Conservation (phyloP, 805 yeast species). For the Starmerella ratchasimensis region DNA sequence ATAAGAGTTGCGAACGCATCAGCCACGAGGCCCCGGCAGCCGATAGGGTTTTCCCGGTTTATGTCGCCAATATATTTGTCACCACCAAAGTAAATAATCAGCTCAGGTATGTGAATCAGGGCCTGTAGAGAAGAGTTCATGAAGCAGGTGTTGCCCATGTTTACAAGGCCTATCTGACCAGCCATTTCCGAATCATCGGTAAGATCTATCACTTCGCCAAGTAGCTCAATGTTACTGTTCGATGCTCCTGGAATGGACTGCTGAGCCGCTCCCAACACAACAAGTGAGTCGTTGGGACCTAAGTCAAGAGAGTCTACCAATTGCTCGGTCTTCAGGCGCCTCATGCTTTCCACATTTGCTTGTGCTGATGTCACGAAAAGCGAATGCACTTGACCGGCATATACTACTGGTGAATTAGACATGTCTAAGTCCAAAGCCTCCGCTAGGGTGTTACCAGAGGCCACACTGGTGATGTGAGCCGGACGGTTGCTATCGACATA, state of each 20-base stretch:
- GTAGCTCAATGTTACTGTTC: too few species aligned
- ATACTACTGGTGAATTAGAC: too few species aligned
- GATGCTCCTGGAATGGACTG: too few species aligned
- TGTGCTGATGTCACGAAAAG: too few species aligned
- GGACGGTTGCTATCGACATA: constrained; percentile 4
- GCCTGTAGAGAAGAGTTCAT: constrained; percentile 84
- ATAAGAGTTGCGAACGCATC: constrained; percentile 55
- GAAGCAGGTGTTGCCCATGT: constrained; percentile 92
- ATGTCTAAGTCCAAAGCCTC: constrained; percentile 1
- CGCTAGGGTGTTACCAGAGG: not conserved
- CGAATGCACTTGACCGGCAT: too few species aligned
- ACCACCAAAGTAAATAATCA: constrained; percentile 54
- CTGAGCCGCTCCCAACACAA: too few species aligned
- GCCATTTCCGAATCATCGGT: too few species aligned
- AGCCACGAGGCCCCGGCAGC: constrained; percentile 74
- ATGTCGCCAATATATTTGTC: constrained; percentile 50
- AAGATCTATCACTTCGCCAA: too few species aligned
- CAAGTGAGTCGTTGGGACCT: too few species aligned
- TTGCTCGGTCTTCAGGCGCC: too few species aligned
- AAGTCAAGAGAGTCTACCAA: too few species aligned
- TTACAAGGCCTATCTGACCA: constrained; percentile 76
- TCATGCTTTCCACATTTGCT: too few species aligned
- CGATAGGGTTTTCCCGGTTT: constrained; percentile 68
- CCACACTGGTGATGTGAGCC: not conserved
- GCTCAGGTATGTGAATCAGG: constrained; percentile 66